phyloP scores from a whole-genome alignment of 768 basidiomycete genomes.

The Ephemerocybe angulata region DNA sequence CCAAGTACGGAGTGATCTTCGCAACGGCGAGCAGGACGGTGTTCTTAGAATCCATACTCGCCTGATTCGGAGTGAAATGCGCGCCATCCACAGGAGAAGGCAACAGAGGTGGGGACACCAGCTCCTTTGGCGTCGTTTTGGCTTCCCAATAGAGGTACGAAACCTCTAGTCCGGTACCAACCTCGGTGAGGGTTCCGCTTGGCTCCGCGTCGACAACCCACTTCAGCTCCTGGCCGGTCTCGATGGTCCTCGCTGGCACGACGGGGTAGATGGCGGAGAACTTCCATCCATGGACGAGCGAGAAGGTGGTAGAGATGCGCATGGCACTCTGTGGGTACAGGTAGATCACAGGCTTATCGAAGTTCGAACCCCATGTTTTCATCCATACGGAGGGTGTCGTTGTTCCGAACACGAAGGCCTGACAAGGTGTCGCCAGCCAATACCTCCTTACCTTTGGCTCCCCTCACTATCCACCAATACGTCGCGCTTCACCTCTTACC shows the following conservation, averaged over 20 bases:
- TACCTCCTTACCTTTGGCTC: too few species aligned
- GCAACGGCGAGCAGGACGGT: constrained; percentile 27
- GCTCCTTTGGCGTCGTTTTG: background rate
- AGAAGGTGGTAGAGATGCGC: constrained; percentile 25
- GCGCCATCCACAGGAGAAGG: background rate
- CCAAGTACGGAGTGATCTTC: constrained; percentile 36
- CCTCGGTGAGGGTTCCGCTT: constrained; percentile 28
- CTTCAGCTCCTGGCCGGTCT: constrained; percentile 19
- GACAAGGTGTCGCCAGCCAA: too few species aligned
- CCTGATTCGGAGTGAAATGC: background rate
- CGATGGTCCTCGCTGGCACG: constrained; percentile 18
- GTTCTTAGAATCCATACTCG: constrained; percentile 17
- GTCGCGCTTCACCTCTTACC: constrained; percentile 44
- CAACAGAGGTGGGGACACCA: background rate
- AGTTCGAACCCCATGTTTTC: too few species aligned
- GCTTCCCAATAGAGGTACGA: constrained; percentile 39
- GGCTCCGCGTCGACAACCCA: constrained; percentile 30
- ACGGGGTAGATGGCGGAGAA: constrained; percentile 34
- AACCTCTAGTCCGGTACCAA: constrained; percentile 22
- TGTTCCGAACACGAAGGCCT: too few species aligned
- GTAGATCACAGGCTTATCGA: constrained; percentile 37
- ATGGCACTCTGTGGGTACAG: constrained; percentile 27
- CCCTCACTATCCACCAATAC: constrained; percentile 35
- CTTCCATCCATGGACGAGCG: constrained; percentile 26
- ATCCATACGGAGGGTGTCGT: too few species aligned